Evolutionary conservation across 768 basidiomycete genomes (phyloP).

Genomic region (Guyanaporus albipodus): DNA sequence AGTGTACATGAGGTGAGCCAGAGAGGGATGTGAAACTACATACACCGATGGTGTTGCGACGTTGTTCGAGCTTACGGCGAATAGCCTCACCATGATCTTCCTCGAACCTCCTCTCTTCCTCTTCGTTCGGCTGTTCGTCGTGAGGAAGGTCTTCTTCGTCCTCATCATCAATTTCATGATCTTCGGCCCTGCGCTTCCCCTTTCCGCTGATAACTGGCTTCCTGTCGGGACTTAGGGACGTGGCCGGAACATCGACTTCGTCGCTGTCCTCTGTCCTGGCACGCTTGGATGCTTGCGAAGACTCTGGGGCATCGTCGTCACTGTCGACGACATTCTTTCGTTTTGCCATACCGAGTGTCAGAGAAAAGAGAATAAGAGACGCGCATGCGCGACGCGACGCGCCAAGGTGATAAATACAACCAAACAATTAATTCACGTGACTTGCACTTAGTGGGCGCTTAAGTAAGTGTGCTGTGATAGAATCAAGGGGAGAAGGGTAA

Average conservation of each 20-base stretch:
- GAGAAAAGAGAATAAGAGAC: constrained; percentile 3
- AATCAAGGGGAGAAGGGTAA: too few species aligned
- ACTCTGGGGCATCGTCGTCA: constrained; percentile 36
- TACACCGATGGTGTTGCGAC: constrained; percentile 38
- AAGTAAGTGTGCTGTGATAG: too few species aligned
- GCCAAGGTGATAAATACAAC: constrained; percentile 11
- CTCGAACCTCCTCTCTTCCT: constrained; percentile 66
- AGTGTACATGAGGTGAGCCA: not conserved
- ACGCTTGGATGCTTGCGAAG: constrained; percentile 41
- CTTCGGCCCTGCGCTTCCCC: constrained; percentile 30
- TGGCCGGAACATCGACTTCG: constrained; percentile 23
- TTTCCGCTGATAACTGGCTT: constrained; percentile 29
- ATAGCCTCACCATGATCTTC: constrained; percentile 54
- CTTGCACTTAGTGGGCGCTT: too few species aligned
- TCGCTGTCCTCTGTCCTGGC: constrained; percentile 40
- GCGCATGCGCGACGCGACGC: constrained; percentile 30
- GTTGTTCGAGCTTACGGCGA: constrained; percentile 49
- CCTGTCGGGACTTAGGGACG: constrained; percentile 24
- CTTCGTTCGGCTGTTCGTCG: constrained; percentile 40
- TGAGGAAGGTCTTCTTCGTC: constrained; percentile 33
- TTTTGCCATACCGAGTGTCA: constrained; percentile 46
- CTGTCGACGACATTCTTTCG: constrained; percentile 44
- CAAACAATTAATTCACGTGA: constrained; percentile 22
- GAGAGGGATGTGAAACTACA: constrained; percentile 42
- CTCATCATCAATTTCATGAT: constrained; percentile 28